phyloP scores from a whole-genome alignment of 805 yeast species.

The Schwanniomyces yamadae region DNA sequence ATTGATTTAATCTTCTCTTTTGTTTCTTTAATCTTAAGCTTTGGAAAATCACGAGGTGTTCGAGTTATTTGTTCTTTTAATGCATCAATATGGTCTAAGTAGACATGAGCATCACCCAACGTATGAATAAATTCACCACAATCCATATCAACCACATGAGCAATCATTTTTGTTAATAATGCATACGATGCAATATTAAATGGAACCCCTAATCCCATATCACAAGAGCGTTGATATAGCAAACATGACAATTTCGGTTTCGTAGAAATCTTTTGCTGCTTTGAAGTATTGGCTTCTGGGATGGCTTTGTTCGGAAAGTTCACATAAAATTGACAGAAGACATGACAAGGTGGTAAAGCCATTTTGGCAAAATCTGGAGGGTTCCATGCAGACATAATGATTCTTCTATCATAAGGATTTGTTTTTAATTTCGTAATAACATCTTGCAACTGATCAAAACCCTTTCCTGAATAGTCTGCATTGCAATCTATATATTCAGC shows the following conservation, averaged over 20 bases:
- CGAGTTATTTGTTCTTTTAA: conserved; percentile 76
- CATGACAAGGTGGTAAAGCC: conserved; percentile 99
- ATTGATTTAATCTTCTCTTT: conserved; percentile 54
- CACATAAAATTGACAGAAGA: conserved; percentile 92
- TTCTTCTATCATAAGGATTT: conserved; percentile 92
- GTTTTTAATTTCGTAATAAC: conserved; percentile 77
- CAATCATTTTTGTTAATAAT: conserved; percentile 88
- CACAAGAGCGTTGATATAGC: conserved; percentile 96
- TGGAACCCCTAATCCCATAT: conserved; percentile 99
- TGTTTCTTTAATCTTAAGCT: conserved; percentile 63
- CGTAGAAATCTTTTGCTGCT: conserved; percentile 13
- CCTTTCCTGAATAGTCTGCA: conserved; percentile 81
- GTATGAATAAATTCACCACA: conserved; percentile 95
- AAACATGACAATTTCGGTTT: conserved; percentile 80
- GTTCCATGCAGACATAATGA: conserved; percentile 96
- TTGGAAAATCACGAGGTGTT: conserved; percentile 79
- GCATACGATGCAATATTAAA: conserved; percentile 98
- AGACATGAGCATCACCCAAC: conserved; percentile 96
- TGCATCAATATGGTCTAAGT: conserved; percentile 90
- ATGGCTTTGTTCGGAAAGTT: conserved; percentile 61
- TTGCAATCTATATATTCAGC: conserved; percentile 88
- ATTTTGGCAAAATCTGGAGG: conserved; percentile 90
- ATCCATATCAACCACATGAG: conserved; percentile 91
- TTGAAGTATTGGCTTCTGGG: conserved; percentile 17
- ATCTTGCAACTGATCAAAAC: conserved; percentile 84